Evolutionary conservation across 495 filamentous ascomycete species (phyloP).

Genomic region (Neurospora sp.): DNA sequence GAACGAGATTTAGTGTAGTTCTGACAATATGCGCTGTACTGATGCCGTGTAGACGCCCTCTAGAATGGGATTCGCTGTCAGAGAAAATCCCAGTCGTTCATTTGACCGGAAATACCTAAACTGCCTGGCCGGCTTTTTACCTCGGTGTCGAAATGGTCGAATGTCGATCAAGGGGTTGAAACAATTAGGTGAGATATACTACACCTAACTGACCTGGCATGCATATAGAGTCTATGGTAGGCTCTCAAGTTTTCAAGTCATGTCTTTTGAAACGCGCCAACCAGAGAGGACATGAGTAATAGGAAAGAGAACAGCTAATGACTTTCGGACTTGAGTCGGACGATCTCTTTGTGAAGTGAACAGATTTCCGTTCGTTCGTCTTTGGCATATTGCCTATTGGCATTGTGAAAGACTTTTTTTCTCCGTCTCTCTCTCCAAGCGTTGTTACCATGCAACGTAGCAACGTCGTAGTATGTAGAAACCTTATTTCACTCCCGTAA

Average conservation of each 20-base stretch:
- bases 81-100: background rate
- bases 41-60: background rate
- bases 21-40: background rate
- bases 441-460: background rate
- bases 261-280: background rate
- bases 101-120: background rate
- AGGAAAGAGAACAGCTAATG: background rate
- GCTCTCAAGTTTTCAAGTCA: background rate
- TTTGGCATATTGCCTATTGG: background rate
- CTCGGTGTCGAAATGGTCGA: background rate
- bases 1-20: background rate
- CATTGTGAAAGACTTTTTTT: background rate
- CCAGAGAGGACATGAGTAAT: background rate
- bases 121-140: background rate
- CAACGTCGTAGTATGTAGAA: background rate
- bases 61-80: background rate
- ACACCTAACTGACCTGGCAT: background rate
- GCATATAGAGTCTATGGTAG: background rate
- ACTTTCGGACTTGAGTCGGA: background rate
- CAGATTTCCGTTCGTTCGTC: background rate
- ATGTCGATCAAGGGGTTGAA: constrained; percentile 1
- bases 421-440: background rate
- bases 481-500: background rate
- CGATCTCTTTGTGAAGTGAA: background rate
- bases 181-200: background rate